Evolutionary conservation across 2,329 filamentous ascomycete genomes (phyloP), one percentile per base, ranked within the genome.

Genomic region (Fusarium scirpi): DNA sequence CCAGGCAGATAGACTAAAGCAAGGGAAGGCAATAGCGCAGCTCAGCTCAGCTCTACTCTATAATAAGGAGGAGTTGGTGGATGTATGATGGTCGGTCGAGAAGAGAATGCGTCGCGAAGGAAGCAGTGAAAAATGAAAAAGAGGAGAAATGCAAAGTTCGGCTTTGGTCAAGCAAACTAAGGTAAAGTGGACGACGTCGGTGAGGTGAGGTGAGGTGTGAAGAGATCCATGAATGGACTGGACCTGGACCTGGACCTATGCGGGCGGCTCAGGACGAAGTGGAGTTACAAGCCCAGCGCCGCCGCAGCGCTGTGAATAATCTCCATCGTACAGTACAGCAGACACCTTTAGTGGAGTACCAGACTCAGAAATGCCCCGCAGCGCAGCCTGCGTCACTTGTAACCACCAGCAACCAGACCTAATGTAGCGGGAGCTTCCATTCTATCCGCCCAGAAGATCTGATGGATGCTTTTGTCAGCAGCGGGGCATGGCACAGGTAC

Each of bases 121-220:
- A 71, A 65, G 60, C 52, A 59, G 55, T 60, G 68, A 68, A 65
- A 66, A 62, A 58, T 62, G 54, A 54, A 68, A 69, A 70, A 65
- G 65, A 70, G 67, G 67, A 70, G 68, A 71, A 64, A 56, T 58
- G 62, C 60, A 65, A 59, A 69, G 65, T 71, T 71, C 60, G 64
- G 65, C 68, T 65, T 65, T 61, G 68, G 64, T 52, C 58, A 60
- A 51, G 67, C 52, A 69, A 64, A 64, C 61, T 64, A 64, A 64
- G 60, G 65, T 58, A 64, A 73, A 69, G 74, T 70, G 69, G 68
- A 65, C 69, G 74, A 74, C 71, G 70, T 72, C 65, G 74, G 70
- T 74, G 70, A 71, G 62, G 73, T 75, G 67, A 72, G 65, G 72
- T 70, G 66, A 71, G 59, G 60, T 69, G 70, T 72, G 66, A 71